Evolutionary conservation across 495 filamentous ascomycete genomes (phyloP), one percentile per base, ranked within the genome.

Genomic region (Neurospora pannonica): DNA sequence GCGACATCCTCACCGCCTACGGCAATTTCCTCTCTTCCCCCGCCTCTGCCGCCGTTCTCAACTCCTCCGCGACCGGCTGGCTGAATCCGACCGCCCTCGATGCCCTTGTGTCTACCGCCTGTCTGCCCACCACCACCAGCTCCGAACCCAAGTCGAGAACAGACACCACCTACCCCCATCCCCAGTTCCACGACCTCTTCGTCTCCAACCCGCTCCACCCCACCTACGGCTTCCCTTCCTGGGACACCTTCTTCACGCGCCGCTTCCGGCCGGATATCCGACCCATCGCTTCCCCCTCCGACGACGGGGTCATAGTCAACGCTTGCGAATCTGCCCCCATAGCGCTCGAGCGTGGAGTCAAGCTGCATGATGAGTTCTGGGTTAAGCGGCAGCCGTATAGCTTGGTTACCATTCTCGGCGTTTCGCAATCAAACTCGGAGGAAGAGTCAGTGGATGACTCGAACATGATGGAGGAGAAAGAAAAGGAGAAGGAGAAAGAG

Each of bases 231-330:
- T 72, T 72, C 17, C 3, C 11, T 4, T 60, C 5, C 24, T 72
- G 71, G 71, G 40, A 87, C 73, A 80, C 84, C 37, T 88, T 87
- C 78, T 87, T 87, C 76, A 78, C 83, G 10, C 84, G 86, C 11
- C 77, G 78, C 21, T 83, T 86, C 73, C 78, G 77, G 19, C 78
- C 79, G 6, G 80, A 76, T 1, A 75, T 79, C 17, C 77, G 86
- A 5, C 84, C 84, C 0, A 82, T 85, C 36, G 76, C 77, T 36
- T 79, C 80, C 11, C 76, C 78, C 7, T 78, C 80, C 10, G 77
- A 86, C 74, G 76, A 79, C 24, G 71, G 73, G 0, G 73, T 77
- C 0, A 82, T 83, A 36, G 80, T 84, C 1, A 74, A 79, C 2
- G 82, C 84, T 0, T 82, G 85, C 10, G 85, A 87, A 75, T 84